phyloP scores from a whole-genome alignment of 768 basidiomycete genomes.

The Cantharellus cinnabarinus region DNA sequence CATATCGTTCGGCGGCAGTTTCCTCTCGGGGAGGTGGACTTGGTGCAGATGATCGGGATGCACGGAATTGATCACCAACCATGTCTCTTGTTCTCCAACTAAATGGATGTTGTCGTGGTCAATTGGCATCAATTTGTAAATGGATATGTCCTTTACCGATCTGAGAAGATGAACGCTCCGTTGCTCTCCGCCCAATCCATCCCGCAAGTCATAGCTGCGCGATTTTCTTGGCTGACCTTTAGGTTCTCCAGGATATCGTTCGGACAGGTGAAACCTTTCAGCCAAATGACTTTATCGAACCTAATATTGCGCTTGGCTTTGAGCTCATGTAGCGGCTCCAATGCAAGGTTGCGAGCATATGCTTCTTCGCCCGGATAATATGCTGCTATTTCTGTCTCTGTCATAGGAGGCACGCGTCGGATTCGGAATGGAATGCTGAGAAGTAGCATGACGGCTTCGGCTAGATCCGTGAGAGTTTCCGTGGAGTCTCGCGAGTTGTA shows the following conservation, averaged over 20 bases:
- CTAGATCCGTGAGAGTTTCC: conserved; percentile 80
- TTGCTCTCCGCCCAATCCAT: conserved; percentile 99
- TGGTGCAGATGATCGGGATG: conserved; percentile 84
- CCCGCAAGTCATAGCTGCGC: conserved; percentile 97
- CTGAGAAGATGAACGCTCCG: conserved; percentile 94
- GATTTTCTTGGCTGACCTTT: conserved; percentile 71
- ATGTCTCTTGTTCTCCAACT: conserved; percentile 98
- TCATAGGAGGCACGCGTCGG: conserved; percentile 82
- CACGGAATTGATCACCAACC: conserved; percentile 93
- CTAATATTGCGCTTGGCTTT: conserved; percentile 51
- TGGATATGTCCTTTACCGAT: conserved; percentile 34
- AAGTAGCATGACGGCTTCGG: conserved; percentile 84
- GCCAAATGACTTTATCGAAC: conserved; percentile 86
- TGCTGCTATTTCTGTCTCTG: conserved; percentile 60
- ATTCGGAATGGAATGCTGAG: conserved; percentile 89
- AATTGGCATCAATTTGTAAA: not conserved
- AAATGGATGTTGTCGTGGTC: not conserved
- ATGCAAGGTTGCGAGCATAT: conserved; percentile 74
- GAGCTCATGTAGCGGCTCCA: conserved; percentile 80
- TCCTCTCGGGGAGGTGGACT: conserved; percentile 82
- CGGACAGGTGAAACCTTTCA: conserved; percentile 97
- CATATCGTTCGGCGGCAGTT: conserved; percentile 62
- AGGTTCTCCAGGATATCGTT: conserved; percentile 95
- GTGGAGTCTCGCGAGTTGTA: conserved; percentile 92
- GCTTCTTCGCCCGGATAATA: conserved; percentile 97